These are phyloP conservation scores for Lactarius sp. DNA, from an alignment of 768 basidiomycete genomes.

Conservation along the genomic window DNA sequence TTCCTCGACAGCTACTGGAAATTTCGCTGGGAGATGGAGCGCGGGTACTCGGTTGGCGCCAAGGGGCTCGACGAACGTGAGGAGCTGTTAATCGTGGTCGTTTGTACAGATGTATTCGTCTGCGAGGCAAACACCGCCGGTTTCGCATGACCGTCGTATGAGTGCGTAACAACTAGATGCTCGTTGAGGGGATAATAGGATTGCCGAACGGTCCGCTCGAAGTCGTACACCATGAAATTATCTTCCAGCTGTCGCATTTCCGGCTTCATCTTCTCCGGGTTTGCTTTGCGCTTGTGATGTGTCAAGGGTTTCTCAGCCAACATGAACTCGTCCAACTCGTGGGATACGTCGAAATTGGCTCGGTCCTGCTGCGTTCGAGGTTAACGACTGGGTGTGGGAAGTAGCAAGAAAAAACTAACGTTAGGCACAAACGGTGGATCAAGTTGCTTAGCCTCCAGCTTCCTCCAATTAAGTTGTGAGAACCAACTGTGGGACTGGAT, in stretches of 20 bases:
- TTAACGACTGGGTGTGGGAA: conserved; percentile 13
- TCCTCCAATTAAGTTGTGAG: conserved; percentile 71
- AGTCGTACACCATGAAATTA: conserved; percentile 93
- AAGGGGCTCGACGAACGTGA: conserved; percentile 12
- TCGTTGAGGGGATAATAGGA: conserved; percentile 90
- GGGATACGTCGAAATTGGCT: conserved; percentile 97
- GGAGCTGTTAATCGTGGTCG: neutral
- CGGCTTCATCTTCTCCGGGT: conserved; percentile 81
- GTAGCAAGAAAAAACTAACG: conserved; percentile 47
- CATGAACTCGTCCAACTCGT: conserved; percentile 95
- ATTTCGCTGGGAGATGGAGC: conserved; percentile 11
- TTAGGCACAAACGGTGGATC: conserved; percentile 89
- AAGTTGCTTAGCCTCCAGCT: conserved; percentile 59
- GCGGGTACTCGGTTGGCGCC: neutral
- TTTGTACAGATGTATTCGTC: conserved; percentile 22
- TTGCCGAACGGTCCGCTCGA: conserved; percentile 59
- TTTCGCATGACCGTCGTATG: neutral
- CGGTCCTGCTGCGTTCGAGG: conserved; percentile 65
- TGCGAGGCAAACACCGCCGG: conserved; percentile 18
- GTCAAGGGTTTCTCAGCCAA: conserved; percentile 98
- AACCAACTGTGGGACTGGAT: conserved; percentile 87
- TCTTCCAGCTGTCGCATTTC: conserved; percentile 92
- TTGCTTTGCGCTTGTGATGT: conserved; percentile 86
- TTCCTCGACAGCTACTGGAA: neutral
- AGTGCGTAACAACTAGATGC: conserved; percentile 37